Evolutionary conservation across 495 filamentous ascomycete species (phyloP).

Genomic region (Filosporella fistucella): DNA sequence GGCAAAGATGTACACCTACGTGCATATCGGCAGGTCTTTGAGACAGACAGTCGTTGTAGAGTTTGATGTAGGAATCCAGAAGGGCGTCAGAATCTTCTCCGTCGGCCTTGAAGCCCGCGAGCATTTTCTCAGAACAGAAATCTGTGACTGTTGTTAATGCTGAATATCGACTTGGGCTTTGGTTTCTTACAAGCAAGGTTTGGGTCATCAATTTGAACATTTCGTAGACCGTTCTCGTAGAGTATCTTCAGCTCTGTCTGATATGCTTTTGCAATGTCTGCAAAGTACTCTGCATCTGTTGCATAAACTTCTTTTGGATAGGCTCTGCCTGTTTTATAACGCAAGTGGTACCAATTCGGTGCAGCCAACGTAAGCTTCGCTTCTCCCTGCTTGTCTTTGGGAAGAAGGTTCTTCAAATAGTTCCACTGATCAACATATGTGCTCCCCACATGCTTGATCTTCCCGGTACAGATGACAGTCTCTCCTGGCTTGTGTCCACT

Average conservation of each 20-base stretch:
- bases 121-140: constrained; percentile 75
- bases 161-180: background rate
- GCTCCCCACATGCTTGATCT: constrained; percentile 62
- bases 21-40: constrained; percentile 63
- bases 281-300: constrained; percentile 67
- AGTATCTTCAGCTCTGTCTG: constrained; percentile 60
- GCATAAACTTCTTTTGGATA: constrained; percentile 62
- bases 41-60: constrained; percentile 71
- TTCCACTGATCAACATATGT: constrained; percentile 64
- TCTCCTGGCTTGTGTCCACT: constrained; percentile 70
- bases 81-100: constrained; percentile 58
- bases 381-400: constrained; percentile 54
- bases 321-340: constrained; percentile 64
- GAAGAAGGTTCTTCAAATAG: constrained; percentile 58
- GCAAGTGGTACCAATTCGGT: constrained; percentile 71
- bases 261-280: constrained; percentile 70
- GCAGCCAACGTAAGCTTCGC: constrained; percentile 72
- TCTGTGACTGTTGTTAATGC: constrained; percentile 33
- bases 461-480: constrained; percentile 63
- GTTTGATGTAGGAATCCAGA: constrained; percentile 68
- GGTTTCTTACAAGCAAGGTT: constrained; percentile 62
- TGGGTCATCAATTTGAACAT: constrained; percentile 73
- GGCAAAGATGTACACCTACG: constrained; percentile 74
- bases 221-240: constrained; percentile 64
- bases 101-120: constrained; percentile 59